A percentile compares a stretch with the other conserved stretches of the same genome.
Evolutionary conservation across 2,329 filamentous ascomycete genomes (phyloP).

Genomic region (Exophiala calicioides): DNA sequence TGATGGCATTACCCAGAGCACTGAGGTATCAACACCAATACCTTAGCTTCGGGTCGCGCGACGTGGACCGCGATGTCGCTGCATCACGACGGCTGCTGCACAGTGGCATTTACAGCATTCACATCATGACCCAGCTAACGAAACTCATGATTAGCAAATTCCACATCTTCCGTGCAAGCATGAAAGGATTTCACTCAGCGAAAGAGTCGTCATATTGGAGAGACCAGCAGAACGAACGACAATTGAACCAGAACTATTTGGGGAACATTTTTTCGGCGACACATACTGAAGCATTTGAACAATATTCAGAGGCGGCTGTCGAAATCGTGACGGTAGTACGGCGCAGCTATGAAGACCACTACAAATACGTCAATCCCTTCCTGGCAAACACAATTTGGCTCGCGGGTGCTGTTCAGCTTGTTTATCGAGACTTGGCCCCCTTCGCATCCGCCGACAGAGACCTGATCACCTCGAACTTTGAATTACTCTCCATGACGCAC

Average conservation of each 20-base stretch:
- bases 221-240: no score
- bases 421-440: slow-evolving; percentile 20
- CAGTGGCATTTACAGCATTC: slow-evolving; percentile 36
- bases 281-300: neutral
- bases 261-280: no score
- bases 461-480: slow-evolving; percentile 23
- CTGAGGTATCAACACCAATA: neutral
- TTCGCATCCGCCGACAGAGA: neutral
- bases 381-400: slow-evolving; percentile 39
- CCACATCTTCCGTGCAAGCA: no score
- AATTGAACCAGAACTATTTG: no score
- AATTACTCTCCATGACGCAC: slow-evolving; percentile 33
- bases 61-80: neutral
- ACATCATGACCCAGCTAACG: slow-evolving; percentile 39
- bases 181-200: no score
- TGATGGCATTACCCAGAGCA: neutral
- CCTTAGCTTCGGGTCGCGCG: neutral
- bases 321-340: neutral
- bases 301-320: neutral
- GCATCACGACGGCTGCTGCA: slow-evolving; percentile 22
- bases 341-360: slow-evolving; percentile 20
- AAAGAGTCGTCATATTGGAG: no score
- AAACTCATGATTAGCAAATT: slow-evolving; percentile 38
- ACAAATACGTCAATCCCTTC: slow-evolving; percentile 38
- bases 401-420: slow-evolving; percentile 35